Evolutionary conservation across 23 red algal species (phyloP), one percentile per base, ranked within the genome.

Genomic region (Gracilaria domingensis): DNA sequence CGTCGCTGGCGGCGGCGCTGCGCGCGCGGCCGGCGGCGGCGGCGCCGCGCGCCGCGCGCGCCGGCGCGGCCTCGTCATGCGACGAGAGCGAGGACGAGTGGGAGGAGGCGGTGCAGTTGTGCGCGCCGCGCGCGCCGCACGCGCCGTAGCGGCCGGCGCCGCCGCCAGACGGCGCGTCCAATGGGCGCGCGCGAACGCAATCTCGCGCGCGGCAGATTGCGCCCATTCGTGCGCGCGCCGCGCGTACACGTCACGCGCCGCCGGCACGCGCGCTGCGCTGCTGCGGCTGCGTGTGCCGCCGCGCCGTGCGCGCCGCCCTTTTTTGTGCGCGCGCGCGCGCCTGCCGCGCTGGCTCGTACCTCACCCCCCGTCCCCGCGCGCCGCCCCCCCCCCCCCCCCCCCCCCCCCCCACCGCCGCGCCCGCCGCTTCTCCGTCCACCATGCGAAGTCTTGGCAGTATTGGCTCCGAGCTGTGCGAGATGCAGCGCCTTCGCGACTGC

Each of bases 401-500:
- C 37, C 8, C 69, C 69, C 36, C 58, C 58, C 3, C 58, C 21
- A n/a, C 58, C 23, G 7, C 58, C 58, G 17, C 58, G 4, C 25
- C 25, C 28, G 66, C 66, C 35, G 66, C 35, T 32, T 9, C 69
- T 17, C 24, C n/a, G 8, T 7, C 23, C 24, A 12, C 53, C 74
- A 90, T 90, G 87, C 87, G 87, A 18, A 45, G 30, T 37, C 25
- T 90, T 17, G 87, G 87, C 16, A 76, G 65, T 62, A 90, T 90
- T 47, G 77, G 87, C 76, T 81, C 73, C 34, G 87, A 90, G 74
- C 75, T 90, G 39, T 90, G 87, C 62, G 87, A 90, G 58, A 90
- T 90, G 87, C 87, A 90, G 57, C 71, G 71, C 40, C 87, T 90
- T 8, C 72, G 87, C 53, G 87, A 90, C 75, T 81, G 48, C 38